These are phyloP conservation scores for Stachybotrys elegans DNA, from an alignment of 2,329 filamentous ascomycete species.

Conservation along the genomic window DNA sequence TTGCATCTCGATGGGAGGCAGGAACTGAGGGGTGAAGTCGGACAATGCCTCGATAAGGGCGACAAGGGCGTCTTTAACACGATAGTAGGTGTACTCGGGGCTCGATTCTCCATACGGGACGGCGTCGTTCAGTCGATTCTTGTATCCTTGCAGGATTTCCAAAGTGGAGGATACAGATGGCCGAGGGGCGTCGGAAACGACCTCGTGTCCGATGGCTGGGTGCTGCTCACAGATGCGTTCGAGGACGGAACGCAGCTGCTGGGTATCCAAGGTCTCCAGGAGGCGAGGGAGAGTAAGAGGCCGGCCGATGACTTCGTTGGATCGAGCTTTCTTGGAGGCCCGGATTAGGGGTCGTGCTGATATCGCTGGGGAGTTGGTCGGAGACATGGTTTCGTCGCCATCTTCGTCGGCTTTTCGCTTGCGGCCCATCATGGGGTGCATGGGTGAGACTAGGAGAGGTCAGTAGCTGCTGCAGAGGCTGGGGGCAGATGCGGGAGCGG, in stretches of 20 bases:
- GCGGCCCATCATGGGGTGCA: constrained; percentile 49
- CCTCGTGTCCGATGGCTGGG: constrained; percentile 78
- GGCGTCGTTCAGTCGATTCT: constrained; percentile 68
- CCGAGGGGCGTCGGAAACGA: constrained; percentile 78
- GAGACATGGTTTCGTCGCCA: constrained; percentile 83
- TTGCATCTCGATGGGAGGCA: constrained; percentile 85
- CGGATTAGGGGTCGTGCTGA: constrained; percentile 62
- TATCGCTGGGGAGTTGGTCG: constrained; percentile 73
- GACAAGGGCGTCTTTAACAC: constrained; percentile 74
- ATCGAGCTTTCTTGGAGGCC: constrained; percentile 58
- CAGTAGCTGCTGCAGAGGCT: no score
- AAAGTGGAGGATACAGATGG: constrained; percentile 79
- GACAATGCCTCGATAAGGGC: constrained; percentile 83
- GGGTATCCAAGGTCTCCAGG: constrained; percentile 87
- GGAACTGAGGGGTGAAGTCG: constrained; percentile 93
- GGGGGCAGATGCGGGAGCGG: constrained; percentile 9
- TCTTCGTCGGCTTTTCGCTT: constrained; percentile 89
- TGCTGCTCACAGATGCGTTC: constrained; percentile 88
- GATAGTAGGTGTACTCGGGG: constrained; percentile 92
- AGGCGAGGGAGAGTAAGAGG: constrained; percentile 60
- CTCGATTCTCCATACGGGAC: constrained; percentile 82
- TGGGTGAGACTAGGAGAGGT: constrained; percentile 34
- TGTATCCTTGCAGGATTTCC: constrained; percentile 76
- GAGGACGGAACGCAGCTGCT: constrained; percentile 80
- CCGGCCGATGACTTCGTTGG: constrained; percentile 60